Base-by-base conservation (phyloP, 768 basidiomycete genomes). In the Hemileccinum rubropunctum region DNA sequence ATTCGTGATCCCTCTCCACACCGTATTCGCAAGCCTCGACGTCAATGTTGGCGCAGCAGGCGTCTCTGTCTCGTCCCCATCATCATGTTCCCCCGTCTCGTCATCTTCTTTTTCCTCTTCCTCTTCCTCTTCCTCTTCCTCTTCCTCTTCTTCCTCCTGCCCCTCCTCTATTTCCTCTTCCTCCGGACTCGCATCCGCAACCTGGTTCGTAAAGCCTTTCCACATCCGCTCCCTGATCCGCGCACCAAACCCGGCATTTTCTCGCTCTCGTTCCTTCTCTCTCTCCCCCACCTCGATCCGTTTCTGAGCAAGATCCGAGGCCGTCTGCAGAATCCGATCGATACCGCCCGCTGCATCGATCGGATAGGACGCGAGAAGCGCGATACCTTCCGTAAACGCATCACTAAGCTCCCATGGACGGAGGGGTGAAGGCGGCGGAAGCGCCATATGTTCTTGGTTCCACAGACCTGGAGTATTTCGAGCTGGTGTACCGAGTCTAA, bases 1-100 rank as follows among this genome's bases (percentile, higher is more conserved):
- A 58, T 88, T 89, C 3, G 85, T 87, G 56, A 89, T 81, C 4
- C 87, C 88, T 61, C 78, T 76, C 87, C 86, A 89, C 18, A 88
- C 76, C n/a, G 78, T 80, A 49, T 70, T 79, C 9, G 84, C 80
- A 13, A 87, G 61, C 30, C 79, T 74, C 36, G 80, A 73, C 6
- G 78, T 76, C 45, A 83, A 52, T 12, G 76, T 73, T 18, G 72
- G 54, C 6, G 48, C 57, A 45, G 52, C 56, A 45, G 63, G 67
- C 0, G 69, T 73, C 61, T 79, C 76, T 5, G 77, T 78, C 45
- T 76, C 73, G 47, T 75, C 72, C 15, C 75, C 72, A 7, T 76
- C 75, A 17, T 73, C 75, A 13, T 60, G 52, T 26, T 68, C 68
- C 12, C 52, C 61, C 4, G 47, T 54, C 8, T 53, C 49, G 3